phyloP scores from a whole-genome alignment of 2,329 filamentous ascomycete genomes.

The Orbilia quercus region DNA sequence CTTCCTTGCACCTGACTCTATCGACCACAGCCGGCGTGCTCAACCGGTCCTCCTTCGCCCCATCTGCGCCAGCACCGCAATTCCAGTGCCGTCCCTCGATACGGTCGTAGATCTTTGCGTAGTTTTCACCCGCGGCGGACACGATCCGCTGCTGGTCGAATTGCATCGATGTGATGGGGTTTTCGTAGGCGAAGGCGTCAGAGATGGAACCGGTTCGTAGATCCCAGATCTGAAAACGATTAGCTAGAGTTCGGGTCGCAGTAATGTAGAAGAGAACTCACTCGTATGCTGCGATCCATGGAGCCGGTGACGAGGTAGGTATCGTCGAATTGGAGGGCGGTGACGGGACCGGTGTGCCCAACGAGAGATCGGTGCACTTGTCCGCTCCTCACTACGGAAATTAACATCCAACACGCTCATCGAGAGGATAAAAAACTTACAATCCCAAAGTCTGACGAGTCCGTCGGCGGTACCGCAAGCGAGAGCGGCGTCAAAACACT shows the following conservation, averaged over 20 bases:
- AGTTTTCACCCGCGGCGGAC: constrained; percentile 86
- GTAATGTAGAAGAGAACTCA: constrained; percentile 67
- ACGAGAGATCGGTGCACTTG: constrained; percentile 97
- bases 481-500: constrained; percentile 94
- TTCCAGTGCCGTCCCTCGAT: constrained; percentile 96
- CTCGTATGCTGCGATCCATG: constrained; percentile 89
- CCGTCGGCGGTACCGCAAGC: constrained; percentile 97
- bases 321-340: constrained; percentile 94
- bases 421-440: constrained; percentile 49
- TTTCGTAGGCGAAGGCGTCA: constrained; percentile 95
- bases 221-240: constrained; percentile 86
- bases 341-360: constrained; percentile 93
- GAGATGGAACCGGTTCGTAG: constrained; percentile 93
- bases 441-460: constrained; percentile 96
- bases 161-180: constrained; percentile 94
- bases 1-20: constrained; percentile 88
- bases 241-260: not conserved
- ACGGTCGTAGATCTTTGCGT: constrained; percentile 99
- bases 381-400: constrained; percentile 75
- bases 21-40: constrained; percentile 75
- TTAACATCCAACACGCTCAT: not conserved
- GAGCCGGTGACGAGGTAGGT: constrained; percentile 94
- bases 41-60: constrained; percentile 69
- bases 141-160: constrained; percentile 93
- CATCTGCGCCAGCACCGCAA: constrained; percentile 83